phyloP scores from a whole-genome alignment of 2,329 filamentous ascomycete genomes.

The Cercospora zeae-maydis region DNA sequence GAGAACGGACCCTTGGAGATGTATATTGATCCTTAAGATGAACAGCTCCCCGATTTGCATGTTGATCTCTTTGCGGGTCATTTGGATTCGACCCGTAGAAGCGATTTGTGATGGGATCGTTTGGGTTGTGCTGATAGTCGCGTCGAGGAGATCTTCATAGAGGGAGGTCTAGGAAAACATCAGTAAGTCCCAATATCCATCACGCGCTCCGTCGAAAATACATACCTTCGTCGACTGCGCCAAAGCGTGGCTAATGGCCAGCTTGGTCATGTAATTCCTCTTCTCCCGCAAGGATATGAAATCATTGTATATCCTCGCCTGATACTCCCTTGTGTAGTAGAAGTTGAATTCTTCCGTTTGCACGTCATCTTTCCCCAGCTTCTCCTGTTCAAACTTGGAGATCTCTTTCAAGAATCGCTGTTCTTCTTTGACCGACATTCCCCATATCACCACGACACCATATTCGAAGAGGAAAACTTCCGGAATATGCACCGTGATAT shows the following conservation, averaged over 20 bases:
- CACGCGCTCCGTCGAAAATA: background rate
- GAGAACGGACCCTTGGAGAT: constrained; percentile 92
- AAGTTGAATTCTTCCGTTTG: constrained; percentile 99
- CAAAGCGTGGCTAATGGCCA: constrained; percentile 92
- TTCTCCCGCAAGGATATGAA: constrained; percentile 95
- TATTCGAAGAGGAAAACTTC: constrained; percentile 97
- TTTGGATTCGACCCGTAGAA: constrained; percentile 82
- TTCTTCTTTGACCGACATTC: constrained; percentile 89
- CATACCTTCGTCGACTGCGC: constrained; percentile 88
- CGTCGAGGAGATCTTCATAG: constrained; percentile 91
- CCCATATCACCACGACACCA: constrained; percentile 96
- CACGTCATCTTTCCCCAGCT: constrained; percentile 80
- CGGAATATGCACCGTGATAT: constrained; percentile 83
- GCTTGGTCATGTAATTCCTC: constrained; percentile 95
- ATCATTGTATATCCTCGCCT: constrained; percentile 98
- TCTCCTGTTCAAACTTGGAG: constrained; percentile 88
- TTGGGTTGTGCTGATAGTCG: constrained; percentile 89
- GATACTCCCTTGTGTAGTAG: constrained; percentile 97
- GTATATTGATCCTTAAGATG: constrained; percentile 95
- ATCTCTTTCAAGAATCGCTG: constrained; percentile 89
- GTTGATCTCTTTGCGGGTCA: constrained; percentile 88
- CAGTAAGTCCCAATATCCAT: background rate
- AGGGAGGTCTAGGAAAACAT: constrained; percentile 67
- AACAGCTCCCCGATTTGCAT: constrained; percentile 99
- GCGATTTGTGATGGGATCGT: constrained; percentile 92